Percentiles rank a stretch among this genome's conserved stretches.
phyloP scores from a whole-genome alignment of 768 basidiomycete species.

The Termitomyces eurrhizus region DNA sequence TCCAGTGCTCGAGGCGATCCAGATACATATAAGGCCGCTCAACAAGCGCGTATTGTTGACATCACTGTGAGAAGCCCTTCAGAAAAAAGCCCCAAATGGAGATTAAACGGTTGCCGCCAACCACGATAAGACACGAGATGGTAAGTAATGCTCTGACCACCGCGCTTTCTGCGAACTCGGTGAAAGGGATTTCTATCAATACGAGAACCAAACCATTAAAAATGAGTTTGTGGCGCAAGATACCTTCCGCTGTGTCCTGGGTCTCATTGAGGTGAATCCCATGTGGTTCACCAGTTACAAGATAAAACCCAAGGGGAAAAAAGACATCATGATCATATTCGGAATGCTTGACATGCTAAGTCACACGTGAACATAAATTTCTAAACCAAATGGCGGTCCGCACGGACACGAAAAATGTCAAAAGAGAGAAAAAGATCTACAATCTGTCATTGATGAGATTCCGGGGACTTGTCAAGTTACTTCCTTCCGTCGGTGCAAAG shows the following conservation, averaged over 20 bases:
- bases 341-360: not conserved
- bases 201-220: not conserved
- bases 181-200: not conserved
- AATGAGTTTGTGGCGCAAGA: not conserved
- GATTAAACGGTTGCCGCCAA: not conserved
- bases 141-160: not conserved
- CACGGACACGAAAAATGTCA: not conserved
- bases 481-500: not conserved
- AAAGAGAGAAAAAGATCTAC: not conserved
- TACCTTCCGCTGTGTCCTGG: not conserved
- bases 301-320: not conserved
- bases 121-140: not conserved
- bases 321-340: not conserved
- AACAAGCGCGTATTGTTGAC: not conserved
- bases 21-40: not conserved
- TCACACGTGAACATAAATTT: not conserved
- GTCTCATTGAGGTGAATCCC: not conserved
- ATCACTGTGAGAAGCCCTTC: not conserved
- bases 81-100: not conserved
- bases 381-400: not conserved
- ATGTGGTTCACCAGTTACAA: not conserved
- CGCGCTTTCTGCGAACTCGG: not conserved
- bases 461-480: too few species aligned
- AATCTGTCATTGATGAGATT: conserved; percentile 1
- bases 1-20: not conserved